Conservation (phyloP, 73 alveolate species). For the Uronychia setigera region DNA sequence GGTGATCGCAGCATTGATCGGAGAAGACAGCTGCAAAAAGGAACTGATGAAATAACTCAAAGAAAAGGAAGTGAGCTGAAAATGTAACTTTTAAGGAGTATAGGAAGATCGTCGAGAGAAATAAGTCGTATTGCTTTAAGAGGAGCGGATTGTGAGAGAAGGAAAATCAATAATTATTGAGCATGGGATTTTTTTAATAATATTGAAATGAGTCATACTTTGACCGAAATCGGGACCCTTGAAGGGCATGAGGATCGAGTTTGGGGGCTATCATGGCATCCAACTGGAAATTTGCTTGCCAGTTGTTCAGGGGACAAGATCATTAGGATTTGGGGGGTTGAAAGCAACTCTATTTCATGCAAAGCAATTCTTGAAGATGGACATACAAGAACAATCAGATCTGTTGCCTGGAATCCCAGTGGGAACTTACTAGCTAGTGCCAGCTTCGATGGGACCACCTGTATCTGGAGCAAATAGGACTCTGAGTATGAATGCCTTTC, state of each 20-base stretch:
- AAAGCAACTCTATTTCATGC: slow-evolving; percentile 12
- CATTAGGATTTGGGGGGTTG: slow-evolving; percentile 75
- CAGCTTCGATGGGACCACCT: slow-evolving; percentile 90
- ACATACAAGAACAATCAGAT: slow-evolving; percentile 92
- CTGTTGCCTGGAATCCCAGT: slow-evolving; percentile 87
- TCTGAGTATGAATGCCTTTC: slow-evolving; percentile 75
- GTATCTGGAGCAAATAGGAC: slow-evolving; percentile 83
- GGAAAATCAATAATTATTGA: too few species aligned
- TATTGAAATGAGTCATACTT: too few species aligned
- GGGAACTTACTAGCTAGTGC: slow-evolving; percentile 91
- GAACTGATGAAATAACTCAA: too few species aligned
- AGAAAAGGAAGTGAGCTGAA: too few species aligned
- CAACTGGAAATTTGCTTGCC: slow-evolving; percentile 77
- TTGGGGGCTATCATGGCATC: slow-evolving; percentile 91
- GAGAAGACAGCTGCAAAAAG: too few species aligned
- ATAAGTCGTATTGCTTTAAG: too few species aligned
- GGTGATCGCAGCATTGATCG: too few species aligned
- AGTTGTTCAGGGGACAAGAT: slow-evolving; percentile 88
- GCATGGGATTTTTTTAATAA: not conserved
- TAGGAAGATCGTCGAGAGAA: too few species aligned
- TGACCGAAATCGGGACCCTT: too few species aligned
- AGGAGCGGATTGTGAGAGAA: too few species aligned
- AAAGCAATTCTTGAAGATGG: slow-evolving; percentile 73
- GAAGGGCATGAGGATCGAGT: slow-evolving; percentile 84
- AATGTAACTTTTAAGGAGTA: too few species aligned